Evolutionary conservation across 768 basidiomycete genomes (phyloP).

Genomic region (Trametes sanguinea): DNA sequence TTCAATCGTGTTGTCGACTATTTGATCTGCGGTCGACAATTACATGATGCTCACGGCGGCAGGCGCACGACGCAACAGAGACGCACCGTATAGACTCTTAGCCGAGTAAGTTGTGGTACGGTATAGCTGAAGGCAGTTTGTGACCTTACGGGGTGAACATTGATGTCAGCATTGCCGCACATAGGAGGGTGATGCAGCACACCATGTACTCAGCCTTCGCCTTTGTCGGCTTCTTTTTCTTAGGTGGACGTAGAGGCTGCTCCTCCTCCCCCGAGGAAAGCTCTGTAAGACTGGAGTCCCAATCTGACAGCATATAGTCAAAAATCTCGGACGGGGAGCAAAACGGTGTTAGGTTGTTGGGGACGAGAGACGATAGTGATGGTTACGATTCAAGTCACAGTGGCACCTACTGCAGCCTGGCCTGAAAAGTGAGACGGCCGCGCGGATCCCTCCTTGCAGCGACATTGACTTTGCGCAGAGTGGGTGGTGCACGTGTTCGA

Average conservation of each 20-base stretch:
- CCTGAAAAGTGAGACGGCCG: not conserved
- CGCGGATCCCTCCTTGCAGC: not conserved
- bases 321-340: not conserved
- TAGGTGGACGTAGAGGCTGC: slow-evolving; percentile 32
- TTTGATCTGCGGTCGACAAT: slow-evolving; percentile 42
- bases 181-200: not conserved
- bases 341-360: not conserved
- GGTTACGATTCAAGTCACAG: not conserved
- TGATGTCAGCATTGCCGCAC: slow-evolving; percentile 19
- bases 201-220: slow-evolving; percentile 32
- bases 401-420: too few relatives aligned
- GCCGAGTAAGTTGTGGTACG: slow-evolving; percentile 45
- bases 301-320: slow-evolving; percentile 35
- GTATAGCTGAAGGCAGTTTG: slow-evolving; percentile 39
- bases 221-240: slow-evolving; percentile 32
- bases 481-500: not conserved
- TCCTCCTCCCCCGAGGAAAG: slow-evolving; percentile 44
- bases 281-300: slow-evolving; percentile 51
- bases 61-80: not conserved
- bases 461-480: not conserved
- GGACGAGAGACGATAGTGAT: not conserved
- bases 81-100: slow-evolving; percentile 46
- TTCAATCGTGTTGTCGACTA: slow-evolving; percentile 48
- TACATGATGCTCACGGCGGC: not conserved
- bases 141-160: slow-evolving; percentile 19